Evolutionary conservation across 2,329 filamentous ascomycete genomes (phyloP), one percentile per base, ranked within the genome.

Genomic region (Aureobasidium uvarum): DNA sequence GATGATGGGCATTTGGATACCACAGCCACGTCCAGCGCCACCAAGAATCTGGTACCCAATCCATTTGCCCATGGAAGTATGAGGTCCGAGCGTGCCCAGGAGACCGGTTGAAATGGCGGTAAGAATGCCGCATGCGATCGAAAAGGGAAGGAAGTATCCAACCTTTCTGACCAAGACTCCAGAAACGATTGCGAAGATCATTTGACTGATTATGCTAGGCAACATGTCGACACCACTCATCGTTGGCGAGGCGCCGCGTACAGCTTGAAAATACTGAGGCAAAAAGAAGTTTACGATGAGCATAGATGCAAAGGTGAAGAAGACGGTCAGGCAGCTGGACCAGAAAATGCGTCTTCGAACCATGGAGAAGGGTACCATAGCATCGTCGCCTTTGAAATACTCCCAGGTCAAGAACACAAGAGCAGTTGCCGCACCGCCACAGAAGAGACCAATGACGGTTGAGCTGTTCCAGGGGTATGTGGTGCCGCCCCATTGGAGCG

Each of bases 31-130:
- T 5, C 81, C 82, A 1, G 82, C 67, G 2, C 83, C 84, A 2
- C 75, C 71, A 2, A 85, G 66, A 16, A 84, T 76, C 72, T 85
- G 82, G 69, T 82, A 85, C 6, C 82, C 83, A 48, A 85, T 81
- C 82, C 82, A 84, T 46, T 76, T 75, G 14, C 73, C 79, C 0
- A 76, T 75, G 3, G 74, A 68, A 4, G 80, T 78, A 58, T 75
- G 67, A 10, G 77, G 69, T 8, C 77, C 73, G 4, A 83, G 73
- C 75, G 66, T 73, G 43, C 66, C 67, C n/a, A 73, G 39, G 16
- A 74, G 51, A 13, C 72, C 72, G 28, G 54, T 65, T 23, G 70
- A 72, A 25, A 73, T 66, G 28, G 69, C 66, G 46, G 71, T 69
- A 14, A 73, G 65, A 10, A 65, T 41, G 28, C 63, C 54, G 33